Evolutionary conservation across 495 filamentous ascomycete species (phyloP), one percentile per base, ranked within the genome.

Genomic region (Astrothelium subdiscretum): DNA sequence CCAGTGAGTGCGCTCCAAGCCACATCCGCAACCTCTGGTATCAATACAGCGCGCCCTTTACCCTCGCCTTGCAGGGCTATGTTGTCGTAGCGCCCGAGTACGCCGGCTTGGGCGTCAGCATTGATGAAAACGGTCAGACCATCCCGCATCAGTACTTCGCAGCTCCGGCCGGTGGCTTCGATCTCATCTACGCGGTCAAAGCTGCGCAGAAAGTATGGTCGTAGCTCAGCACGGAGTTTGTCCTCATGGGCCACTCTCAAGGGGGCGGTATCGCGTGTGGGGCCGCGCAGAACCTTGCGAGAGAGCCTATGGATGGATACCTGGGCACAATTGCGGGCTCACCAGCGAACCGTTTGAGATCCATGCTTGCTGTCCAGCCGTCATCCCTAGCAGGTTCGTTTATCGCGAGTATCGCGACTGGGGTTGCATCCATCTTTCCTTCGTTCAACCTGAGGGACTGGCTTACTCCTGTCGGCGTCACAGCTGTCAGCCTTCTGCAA

Each of bases 21-120:
- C 69, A 76, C 29, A 66, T 77, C 59, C 76, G 78, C 13, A 71
- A 68, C 20, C 75, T 85, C 1, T 75, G 71, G 71, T 79, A 82
- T 43, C 69, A 74, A 26, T 72, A 74, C 63, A 40, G 70, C 13
- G 73, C 72, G 0, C 76, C 79, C 0, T 82, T 75, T 61, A 65
- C 73, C 5, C 67, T 83, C 22, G 81, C 75, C 0, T 64, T 77
- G 11, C 69, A 74, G 2, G 82, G 82, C 13, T 82, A 79, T 62
- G 80, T 76, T 18, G 81, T 83, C 6, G 72, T 85, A n/a, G 80
- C 76, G 0, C 71, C 82, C 2, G 82, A 85, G 65, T 83, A 81
- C 65, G 79, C 78, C 4, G 82, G 82, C 1, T 74, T 82, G 0
- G 82, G 82, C 31, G 72, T 83, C 32, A 65, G 63, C 32, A n/a